Conservation (phyloP, 2,329 filamentous ascomycete genomes). For the Cercospora brassicicola region DNA sequence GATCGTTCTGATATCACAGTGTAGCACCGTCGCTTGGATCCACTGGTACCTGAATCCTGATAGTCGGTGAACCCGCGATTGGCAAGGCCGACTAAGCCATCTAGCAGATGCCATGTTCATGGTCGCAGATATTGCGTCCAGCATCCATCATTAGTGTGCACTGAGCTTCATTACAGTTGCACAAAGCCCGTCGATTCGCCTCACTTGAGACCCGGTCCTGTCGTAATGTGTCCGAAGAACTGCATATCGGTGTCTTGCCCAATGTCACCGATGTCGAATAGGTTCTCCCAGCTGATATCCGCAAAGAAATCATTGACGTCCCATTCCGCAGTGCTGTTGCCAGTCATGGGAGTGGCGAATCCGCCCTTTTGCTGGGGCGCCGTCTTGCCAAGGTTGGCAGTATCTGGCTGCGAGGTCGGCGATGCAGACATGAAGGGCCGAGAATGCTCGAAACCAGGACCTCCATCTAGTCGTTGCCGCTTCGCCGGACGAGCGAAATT, state of each 20-base stretch:
- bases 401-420: constrained; percentile 10
- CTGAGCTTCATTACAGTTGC: not conserved
- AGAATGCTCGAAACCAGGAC: constrained; percentile 10
- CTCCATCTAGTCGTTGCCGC: constrained; percentile 14
- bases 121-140: no score
- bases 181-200: not conserved
- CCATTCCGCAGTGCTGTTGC: constrained; percentile 13
- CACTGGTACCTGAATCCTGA: no score
- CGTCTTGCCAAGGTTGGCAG: constrained; percentile 2
- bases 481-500: constrained; percentile 20
- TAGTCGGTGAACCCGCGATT: no score
- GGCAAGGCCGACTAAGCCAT: no score
- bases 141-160: not conserved
- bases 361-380: constrained; percentile 11
- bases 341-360: constrained; percentile 16
- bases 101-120: no score
- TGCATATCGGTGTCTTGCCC: constrained; percentile 22
- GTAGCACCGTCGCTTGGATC: no score
- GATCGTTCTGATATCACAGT: no score
- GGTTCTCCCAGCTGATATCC: constrained; percentile 28
- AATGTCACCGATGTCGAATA: constrained; percentile 27
- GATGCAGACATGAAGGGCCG: constrained; percentile 12
- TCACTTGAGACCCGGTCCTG: constrained; percentile 3
- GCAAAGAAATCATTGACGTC: constrained; percentile 29
- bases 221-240: constrained; percentile 13